These are phyloP conservation scores for Pleurotus cornucopiae DNA, from an alignment of 768 basidiomycete species.

Conservation along the genomic window DNA sequence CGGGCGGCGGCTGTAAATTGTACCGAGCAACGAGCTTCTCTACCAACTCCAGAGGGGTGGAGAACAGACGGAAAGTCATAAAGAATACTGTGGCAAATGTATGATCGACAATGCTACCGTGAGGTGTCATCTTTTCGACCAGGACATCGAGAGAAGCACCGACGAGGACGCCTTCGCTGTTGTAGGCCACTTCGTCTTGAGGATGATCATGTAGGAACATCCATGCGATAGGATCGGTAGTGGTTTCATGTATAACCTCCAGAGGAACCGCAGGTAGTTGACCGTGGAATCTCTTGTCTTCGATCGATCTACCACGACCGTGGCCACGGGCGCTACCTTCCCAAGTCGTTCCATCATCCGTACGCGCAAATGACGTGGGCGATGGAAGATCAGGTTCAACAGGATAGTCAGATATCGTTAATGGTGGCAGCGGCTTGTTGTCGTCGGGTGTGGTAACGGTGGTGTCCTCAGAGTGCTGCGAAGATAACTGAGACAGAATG, in stretches of 20 bases:
- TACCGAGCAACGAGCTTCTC: constrained; percentile 79
- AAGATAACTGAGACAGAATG: constrained; percentile 43
- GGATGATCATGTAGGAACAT: constrained; percentile 75
- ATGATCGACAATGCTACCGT: constrained; percentile 85
- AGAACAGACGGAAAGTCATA: constrained; percentile 91
- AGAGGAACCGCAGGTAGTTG: constrained; percentile 47
- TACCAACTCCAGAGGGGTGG: constrained; percentile 71
- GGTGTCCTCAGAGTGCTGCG: constrained; percentile 43
- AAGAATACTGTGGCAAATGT: constrained; percentile 89
- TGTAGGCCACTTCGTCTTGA: constrained; percentile 83
- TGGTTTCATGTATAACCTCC: constrained; percentile 32
- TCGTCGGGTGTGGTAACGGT: constrained; percentile 47
- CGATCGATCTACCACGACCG: constrained; percentile 29
- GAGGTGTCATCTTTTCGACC: constrained; percentile 97
- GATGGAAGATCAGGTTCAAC: constrained; percentile 43
- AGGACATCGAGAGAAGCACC: constrained; percentile 86
- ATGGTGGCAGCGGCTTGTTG: constrained; percentile 27
- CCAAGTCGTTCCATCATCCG: constrained; percentile 57
- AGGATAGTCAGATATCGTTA: constrained; percentile 23
- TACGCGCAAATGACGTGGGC: constrained; percentile 45
- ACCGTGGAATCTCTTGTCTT: constrained; percentile 53
- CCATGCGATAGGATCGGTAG: constrained; percentile 45
- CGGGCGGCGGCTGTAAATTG: constrained; percentile 65
- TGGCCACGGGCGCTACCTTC: constrained; percentile 43
- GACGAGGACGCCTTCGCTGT: constrained; percentile 83